Conservation (phyloP, 2,329 filamentous ascomycete genomes). For the Penicillium sp. region DNA sequence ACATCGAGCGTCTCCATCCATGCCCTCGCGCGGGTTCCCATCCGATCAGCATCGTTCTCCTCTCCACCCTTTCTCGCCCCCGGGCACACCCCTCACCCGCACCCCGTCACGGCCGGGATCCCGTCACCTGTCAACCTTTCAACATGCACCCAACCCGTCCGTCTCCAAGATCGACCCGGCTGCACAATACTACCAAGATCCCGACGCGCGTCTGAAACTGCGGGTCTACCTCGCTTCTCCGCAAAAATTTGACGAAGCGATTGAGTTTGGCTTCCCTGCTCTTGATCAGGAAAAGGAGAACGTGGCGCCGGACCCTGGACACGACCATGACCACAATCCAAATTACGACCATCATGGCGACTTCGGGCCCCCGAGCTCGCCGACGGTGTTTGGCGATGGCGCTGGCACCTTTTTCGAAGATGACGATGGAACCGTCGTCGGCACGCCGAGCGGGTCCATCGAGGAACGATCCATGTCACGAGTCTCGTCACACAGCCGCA, state of each 20-base stretch:
- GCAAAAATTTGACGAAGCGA: conserved; percentile 90
- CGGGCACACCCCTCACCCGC: conserved; percentile 20
- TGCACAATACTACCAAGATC: conserved; percentile 82
- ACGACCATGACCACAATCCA: not conserved
- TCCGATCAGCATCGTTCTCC: conserved; percentile 40
- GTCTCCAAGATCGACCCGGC: conserved; percentile 59
- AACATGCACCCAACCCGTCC: conserved; percentile 46
- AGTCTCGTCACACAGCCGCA: conserved; percentile 6
- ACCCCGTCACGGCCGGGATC: conserved; percentile 37
- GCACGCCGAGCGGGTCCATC: conserved; percentile 23
- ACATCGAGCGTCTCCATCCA: conserved; percentile 33
- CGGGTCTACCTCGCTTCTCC: conserved; percentile 80
- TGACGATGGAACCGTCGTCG: conserved; percentile 41
- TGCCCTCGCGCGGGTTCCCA: conserved; percentile 38
- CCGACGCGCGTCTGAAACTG: conserved; percentile 78
- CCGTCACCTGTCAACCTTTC: conserved; percentile 47
- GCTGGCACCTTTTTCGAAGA: conserved; percentile 48
- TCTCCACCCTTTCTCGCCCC: conserved; percentile 19
- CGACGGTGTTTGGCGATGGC: conserved; percentile 41
- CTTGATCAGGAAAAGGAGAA: conserved; percentile 31
- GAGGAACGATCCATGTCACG: conserved; percentile 5
- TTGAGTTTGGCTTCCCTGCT: conserved; percentile 83
- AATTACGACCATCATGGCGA: too few relatives aligned
- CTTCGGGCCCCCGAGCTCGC: conserved; percentile 18
- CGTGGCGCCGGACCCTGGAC: conserved; percentile 11